A percentile compares a stretch with the other conserved stretches of the same genome.
phyloP scores from a whole-genome alignment of 2,329 filamentous ascomycete species.

The Fusarium chaquense region DNA sequence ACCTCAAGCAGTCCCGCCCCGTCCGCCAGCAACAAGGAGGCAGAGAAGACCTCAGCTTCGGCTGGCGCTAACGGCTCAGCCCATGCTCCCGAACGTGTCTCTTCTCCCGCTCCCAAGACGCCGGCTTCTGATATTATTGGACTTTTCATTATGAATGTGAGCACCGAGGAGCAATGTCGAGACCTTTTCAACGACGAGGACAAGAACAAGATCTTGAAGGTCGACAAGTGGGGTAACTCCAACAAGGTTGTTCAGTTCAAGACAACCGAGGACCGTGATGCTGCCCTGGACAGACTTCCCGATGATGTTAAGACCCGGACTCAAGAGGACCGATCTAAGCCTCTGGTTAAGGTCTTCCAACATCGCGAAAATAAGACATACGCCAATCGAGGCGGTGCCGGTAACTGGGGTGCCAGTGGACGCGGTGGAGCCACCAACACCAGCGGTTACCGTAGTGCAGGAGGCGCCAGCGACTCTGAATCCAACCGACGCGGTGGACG shows the following conservation, averaged over 20 bases:
- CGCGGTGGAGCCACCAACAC: conserved; percentile 69
- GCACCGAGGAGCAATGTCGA: conserved; percentile 83
- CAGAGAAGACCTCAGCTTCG: conserved; percentile 64
- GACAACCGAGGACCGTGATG: conserved; percentile 81
- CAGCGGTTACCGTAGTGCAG: conserved; percentile 87
- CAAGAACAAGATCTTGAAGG: conserved; percentile 79
- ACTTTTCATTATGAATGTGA: conserved; percentile 90
- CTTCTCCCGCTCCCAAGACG: conserved; percentile 71
- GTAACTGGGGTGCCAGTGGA: conserved; percentile 74
- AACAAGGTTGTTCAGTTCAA: conserved; percentile 91
- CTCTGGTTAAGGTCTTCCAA: conserved; percentile 85
- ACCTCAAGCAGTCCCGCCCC: conserved; percentile 56
- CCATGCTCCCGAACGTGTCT: conserved; percentile 63
- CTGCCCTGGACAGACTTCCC: conserved; percentile 79
- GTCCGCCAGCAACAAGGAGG: conserved; percentile 60
- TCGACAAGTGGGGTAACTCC: conserved; percentile 81
- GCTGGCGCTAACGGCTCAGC: conserved; percentile 66
- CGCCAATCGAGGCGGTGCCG: conserved; percentile 71
- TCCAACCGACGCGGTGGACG: conserved; percentile 68
- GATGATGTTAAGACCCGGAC: conserved; percentile 80
- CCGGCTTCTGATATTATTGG: conserved; percentile 78
- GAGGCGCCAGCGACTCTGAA: conserved; percentile 77
- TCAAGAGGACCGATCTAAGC: conserved; percentile 79
- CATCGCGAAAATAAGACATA: conserved; percentile 71
- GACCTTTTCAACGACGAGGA: conserved; percentile 88